Evolutionary conservation across 768 basidiomycete species (phyloP).

Genomic region (Amanita thiersii): DNA sequence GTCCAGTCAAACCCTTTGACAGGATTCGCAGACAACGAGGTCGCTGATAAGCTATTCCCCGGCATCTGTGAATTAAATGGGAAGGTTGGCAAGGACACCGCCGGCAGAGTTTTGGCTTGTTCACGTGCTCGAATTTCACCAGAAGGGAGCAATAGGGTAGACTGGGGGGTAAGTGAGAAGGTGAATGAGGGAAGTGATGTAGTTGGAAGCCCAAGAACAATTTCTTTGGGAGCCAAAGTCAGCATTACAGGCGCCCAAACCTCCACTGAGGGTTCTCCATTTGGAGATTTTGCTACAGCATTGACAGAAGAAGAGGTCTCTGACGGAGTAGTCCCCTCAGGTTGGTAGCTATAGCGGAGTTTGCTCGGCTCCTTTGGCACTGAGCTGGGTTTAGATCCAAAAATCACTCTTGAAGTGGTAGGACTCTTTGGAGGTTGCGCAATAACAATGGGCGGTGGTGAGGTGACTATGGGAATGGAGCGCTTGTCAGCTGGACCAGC

Average conservation of each 20-base stretch:
- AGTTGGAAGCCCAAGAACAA: constrained; percentile 20
- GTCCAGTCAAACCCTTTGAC: constrained; percentile 49
- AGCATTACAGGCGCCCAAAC: background rate
- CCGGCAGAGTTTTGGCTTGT: constrained; percentile 23
- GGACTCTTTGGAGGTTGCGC: constrained; percentile 11
- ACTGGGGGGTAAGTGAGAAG: constrained; percentile 21
- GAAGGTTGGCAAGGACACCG: constrained; percentile 38
- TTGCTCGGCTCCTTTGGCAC: constrained; percentile 76
- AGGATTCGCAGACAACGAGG: background rate
- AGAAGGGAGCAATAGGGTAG: constrained; percentile 7
- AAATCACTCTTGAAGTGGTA: constrained; percentile 16
- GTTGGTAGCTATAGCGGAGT: constrained; percentile 62
- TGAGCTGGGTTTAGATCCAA: constrained; percentile 36
- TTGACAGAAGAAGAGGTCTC: constrained; percentile 10
- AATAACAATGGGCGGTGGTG: constrained; percentile 4
- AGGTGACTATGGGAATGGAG: constrained; percentile 7
- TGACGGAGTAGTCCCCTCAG: constrained; percentile 30
- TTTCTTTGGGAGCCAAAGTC: constrained; percentile 18
- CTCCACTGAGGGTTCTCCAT: background rate
- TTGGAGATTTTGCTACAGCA: background rate
- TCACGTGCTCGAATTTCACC: constrained; percentile 13
- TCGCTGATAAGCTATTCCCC: background rate
- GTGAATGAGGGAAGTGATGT: constrained; percentile 28
- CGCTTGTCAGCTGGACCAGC: constrained; percentile 12
- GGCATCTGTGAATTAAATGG: constrained; percentile 18